Conservation (phyloP, 83 land plant species). For the Thuja plicata region DNA sequence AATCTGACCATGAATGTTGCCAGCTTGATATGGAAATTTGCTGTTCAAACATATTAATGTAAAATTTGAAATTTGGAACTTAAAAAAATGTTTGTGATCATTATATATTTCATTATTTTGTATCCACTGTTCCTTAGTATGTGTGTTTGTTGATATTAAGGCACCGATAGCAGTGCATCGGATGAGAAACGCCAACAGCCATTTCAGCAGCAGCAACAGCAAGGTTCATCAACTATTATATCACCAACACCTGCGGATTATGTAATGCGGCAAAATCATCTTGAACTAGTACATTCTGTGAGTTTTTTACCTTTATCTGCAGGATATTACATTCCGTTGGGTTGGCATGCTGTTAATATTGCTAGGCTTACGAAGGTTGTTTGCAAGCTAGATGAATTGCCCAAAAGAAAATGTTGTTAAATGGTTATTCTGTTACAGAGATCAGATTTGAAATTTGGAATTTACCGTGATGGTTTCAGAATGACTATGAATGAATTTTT, state of each 20-base stretch:
- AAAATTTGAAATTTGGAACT: not conserved
- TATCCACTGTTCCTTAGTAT: not conserved
- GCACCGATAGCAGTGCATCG: not conserved
- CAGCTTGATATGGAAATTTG: not conserved
- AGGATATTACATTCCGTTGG: not conserved
- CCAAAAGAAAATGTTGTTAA: not conserved
- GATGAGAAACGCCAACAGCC: not conserved
- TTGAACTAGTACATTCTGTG: slow-evolving; percentile 7
- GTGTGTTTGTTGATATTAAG: not conserved
- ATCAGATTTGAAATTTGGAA: not conserved
- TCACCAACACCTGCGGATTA: not conserved
- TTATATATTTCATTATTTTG: not conserved
- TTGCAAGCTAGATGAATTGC: not conserved
- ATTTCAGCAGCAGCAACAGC: slow-evolving; percentile 7
- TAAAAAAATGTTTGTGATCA: not conserved
- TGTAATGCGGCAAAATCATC: slow-evolving; percentile 7
- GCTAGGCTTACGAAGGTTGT: not conserved
- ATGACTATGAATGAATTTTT: not conserved
- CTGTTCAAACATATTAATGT: not conserved
- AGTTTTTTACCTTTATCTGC: not conserved
- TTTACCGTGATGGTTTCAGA: not conserved
- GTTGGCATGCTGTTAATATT: not conserved
- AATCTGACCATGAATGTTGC: not conserved
- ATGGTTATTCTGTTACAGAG: not conserved
- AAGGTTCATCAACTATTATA: slow-evolving; percentile 3